Base-by-base conservation (phyloP, 1,284 basidiomycete genomes). In the Melampsora larici-populina region DNA sequence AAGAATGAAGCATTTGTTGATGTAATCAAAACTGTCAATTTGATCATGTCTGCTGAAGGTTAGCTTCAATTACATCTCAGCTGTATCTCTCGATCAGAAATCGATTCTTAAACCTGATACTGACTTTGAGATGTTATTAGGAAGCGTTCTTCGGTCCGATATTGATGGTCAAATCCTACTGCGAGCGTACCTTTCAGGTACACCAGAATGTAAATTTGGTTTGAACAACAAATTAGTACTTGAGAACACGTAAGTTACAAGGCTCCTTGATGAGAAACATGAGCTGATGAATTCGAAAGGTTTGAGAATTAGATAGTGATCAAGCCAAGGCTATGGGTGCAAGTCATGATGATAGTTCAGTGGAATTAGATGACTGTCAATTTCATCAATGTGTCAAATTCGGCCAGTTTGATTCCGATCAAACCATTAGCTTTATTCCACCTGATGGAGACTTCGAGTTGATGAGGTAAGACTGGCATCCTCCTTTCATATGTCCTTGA, bases 1-100 rank as follows among this genome's bases (percentile, higher is more conserved):
- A 98, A 97, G 87, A 98, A 98, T 82, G 95, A 97, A 83, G 95
- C 94, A 0, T 98, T 97, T 82, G 94, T 98, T 13, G 95, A 98
- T 84, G 95, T 98, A 6, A 91, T 99, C 62, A 97, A 99, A 86
- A 94, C 89, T 13, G 92, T 99, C 79, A 98, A 99, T 83, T 84
- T 98, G 72, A 90, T 94, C 81, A 97, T 98, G 94, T 95, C 92
- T 85, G 92, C 92, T 31, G 95, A 94, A 87, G 63, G 67, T 73
- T 33, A 33, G 40, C 55, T n/a, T 40, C 58, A 13, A 94, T 93
- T 92, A 79, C 68, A 87, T 82, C 0, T 26, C 11, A 51, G 18
- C 11, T 26, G 62, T 17, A 15, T 26, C 31, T 13, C 48, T 29
- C 48, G 62, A 58, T 29, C 49, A 17, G 1, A 21, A 21, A 70